Conservation (phyloP, 176 grass and related monocot genomes). For the Cenchrus fungigraminus region DNA sequence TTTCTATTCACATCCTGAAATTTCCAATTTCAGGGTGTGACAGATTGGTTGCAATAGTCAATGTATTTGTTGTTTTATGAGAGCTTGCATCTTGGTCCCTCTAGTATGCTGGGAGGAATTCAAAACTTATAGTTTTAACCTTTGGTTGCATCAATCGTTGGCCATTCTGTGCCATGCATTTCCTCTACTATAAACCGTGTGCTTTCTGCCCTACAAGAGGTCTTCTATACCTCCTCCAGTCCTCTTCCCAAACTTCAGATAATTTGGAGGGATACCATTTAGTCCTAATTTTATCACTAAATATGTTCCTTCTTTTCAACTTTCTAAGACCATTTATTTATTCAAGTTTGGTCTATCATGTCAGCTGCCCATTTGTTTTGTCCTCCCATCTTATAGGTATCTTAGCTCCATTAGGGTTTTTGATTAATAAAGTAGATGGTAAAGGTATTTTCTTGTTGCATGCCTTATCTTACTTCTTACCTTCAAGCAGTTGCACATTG, state of each 20-base stretch:
- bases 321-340: neutral
- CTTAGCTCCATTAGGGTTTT: neutral
- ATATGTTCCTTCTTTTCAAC: neutral
- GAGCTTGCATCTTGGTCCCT: neutral
- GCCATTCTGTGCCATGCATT: neutral
- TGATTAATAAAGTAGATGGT: constrained; percentile 8
- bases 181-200: neutral
- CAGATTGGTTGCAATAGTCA: neutral
- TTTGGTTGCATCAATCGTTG: neutral
- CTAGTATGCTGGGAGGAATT: neutral
- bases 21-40: too few species aligned
- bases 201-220: too few species aligned
- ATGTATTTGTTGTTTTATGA: neutral
- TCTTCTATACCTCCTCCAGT: neutral
- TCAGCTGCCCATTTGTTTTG: neutral
- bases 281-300: neutral
- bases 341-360: neutral
- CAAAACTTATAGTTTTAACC: neutral
- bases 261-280: neutral
- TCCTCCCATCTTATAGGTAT: neutral
- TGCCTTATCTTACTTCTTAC: neutral
- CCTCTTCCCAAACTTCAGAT: neutral
- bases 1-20: too few species aligned
- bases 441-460: neutral
- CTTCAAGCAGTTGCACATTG: neutral